phyloP scores from a whole-genome alignment of 2,329 filamentous ascomycete species.

The Cyphellophora europaea region DNA sequence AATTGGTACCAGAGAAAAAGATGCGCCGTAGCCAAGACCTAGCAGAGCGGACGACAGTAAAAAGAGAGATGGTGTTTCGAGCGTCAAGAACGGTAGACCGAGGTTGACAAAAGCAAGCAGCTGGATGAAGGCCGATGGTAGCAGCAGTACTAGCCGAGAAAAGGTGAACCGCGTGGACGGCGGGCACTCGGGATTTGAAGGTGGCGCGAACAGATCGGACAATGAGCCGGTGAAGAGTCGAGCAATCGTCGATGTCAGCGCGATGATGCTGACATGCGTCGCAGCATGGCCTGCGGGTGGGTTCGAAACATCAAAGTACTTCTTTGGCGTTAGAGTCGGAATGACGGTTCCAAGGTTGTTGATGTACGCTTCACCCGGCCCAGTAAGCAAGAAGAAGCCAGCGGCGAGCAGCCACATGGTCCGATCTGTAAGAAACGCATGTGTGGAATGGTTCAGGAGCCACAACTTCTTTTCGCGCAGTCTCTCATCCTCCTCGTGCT shows the following conservation, averaged over 20 bases:
- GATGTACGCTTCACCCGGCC: conserved; percentile 94
- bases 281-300: conserved; percentile 53
- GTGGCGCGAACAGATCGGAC: conserved; percentile 72
- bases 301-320: conserved; percentile 38
- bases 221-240: conserved; percentile 83
- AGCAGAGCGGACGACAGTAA: conserved; percentile 77
- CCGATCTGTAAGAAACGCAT: conserved; percentile 70
- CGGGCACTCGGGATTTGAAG: conserved; percentile 27
- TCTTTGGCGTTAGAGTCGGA: conserved; percentile 65
- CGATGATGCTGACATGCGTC: conserved; percentile 88
- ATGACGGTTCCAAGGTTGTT: conserved; percentile 96
- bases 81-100: conserved; percentile 64
- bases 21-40: conserved; percentile 84
- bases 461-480: conserved; percentile 71
- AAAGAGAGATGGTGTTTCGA: conserved; percentile 69
- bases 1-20: conserved; percentile 82
- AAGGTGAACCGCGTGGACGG: conserved; percentile 32
- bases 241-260: conserved; percentile 79
- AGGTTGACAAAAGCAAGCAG: conserved; percentile 69
- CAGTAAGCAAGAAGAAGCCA: conserved; percentile 87
- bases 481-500: conserved; percentile 41
- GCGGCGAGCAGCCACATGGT: conserved; percentile 94
- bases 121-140: conserved; percentile 64
- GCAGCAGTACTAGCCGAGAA: conserved; percentile 71
- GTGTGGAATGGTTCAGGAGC: conserved; percentile 85